These are phyloP conservation scores for Nitzschia sp. DNA, from an alignment of 108 stramenopile genomes.

Conservation along the genomic window DNA sequence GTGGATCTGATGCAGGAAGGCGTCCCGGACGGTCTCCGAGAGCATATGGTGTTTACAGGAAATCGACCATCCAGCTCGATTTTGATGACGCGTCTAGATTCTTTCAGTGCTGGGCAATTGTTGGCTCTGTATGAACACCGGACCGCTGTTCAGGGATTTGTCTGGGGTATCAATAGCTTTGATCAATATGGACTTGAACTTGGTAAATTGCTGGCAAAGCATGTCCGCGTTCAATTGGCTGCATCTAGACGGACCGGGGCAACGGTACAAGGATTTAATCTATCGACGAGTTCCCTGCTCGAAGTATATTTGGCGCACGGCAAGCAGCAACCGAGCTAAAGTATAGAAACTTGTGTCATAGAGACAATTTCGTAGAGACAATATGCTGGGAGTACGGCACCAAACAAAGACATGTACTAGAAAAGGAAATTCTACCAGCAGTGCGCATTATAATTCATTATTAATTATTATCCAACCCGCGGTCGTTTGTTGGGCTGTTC, in stretches of 20 bases:
- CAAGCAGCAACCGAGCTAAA: slow-evolving; percentile 15
- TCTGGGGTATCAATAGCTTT: slow-evolving; percentile 98
- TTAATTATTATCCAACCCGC: neutral
- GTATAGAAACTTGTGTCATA: neutral
- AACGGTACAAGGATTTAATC: slow-evolving; percentile 87
- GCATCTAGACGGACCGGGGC: slow-evolving; percentile 73
- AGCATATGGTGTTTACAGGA: slow-evolving; percentile 96
- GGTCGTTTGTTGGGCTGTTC: slow-evolving; percentile 22
- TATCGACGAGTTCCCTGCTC: slow-evolving; percentile 70
- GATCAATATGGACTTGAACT: slow-evolving; percentile 93
- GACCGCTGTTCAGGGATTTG: slow-evolving; percentile 95
- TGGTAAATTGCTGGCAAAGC: slow-evolving; percentile 88
- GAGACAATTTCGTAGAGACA: slow-evolving; percentile 9
- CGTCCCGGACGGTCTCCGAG: slow-evolving; percentile 70
- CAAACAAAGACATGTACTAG: too few relatives aligned
- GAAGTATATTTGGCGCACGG: slow-evolving; percentile 81
- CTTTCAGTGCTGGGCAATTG: slow-evolving; percentile 89
- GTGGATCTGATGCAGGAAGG: slow-evolving; percentile 92
- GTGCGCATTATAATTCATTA: too few relatives aligned
- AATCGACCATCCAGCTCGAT: slow-evolving; percentile 94
- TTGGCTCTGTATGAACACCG: slow-evolving; percentile 98
- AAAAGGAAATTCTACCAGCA: neutral
- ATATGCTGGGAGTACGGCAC: neutral
- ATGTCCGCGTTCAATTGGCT: slow-evolving; percentile 70
- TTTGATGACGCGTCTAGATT: slow-evolving; percentile 80